Conservation (phyloP, 345 rosid species). For the Combretum micranthum region DNA sequence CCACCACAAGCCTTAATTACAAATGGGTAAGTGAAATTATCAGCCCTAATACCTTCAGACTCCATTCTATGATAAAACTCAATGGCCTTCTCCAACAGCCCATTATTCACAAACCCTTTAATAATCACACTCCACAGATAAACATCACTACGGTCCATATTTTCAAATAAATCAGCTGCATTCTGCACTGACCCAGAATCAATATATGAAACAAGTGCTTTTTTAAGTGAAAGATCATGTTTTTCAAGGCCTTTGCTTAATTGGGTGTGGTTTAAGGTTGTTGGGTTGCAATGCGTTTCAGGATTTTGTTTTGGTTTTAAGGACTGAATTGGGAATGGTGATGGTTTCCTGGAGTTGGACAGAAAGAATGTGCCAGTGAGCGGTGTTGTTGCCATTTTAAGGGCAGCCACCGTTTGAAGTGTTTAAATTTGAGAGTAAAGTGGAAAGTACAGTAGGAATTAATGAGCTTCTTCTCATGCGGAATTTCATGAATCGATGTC, state of each 20-base stretch:
- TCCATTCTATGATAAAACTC: conserved; percentile 41
- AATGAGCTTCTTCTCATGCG: too few relatives aligned
- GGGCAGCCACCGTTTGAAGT: too few relatives aligned
- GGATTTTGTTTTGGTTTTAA: too few relatives aligned
- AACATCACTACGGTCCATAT: conserved; percentile 43
- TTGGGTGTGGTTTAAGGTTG: background rate
- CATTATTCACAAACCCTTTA: conserved; percentile 41
- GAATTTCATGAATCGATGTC: too few relatives aligned
- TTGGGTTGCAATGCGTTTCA: too few relatives aligned
- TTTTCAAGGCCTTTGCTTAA: background rate
- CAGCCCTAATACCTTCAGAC: conserved; percentile 31
- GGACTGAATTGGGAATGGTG: too few relatives aligned
- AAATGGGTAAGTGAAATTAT: conserved; percentile 60
- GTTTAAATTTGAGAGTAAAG: too few relatives aligned
- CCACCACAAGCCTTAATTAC: conserved; percentile 61
- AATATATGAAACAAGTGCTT: background rate
- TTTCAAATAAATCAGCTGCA: conserved; percentile 43
- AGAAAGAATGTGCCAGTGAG: too few relatives aligned
- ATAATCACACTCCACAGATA: conserved; percentile 61
- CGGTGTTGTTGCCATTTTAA: too few relatives aligned
- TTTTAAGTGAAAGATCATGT: background rate
- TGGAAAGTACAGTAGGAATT: too few relatives aligned
- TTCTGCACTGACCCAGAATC: conserved; percentile 12
- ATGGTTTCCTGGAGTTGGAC: too few relatives aligned
- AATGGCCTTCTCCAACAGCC: conserved; percentile 39